Evolutionary conservation across 2,329 filamentous ascomycete species (phyloP), one percentile per base, ranked within the genome.

Genomic region (Epichloe coenophiala): DNA sequence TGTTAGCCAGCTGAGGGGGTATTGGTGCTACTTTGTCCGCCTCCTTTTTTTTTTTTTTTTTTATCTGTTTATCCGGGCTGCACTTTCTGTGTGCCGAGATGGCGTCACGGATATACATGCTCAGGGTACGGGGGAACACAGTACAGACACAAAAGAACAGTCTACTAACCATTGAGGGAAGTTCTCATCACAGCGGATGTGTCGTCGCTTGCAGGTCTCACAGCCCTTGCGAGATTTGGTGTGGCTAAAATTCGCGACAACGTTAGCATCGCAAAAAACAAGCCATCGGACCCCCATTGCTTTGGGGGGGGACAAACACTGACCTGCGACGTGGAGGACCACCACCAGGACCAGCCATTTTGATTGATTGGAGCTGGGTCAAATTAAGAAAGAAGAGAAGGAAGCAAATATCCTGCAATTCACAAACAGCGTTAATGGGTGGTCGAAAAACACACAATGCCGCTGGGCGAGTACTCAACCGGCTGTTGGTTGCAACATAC

Each of bases 221-320:
- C 93, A 98, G 56, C 93, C 93, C 73, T 96, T 97, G 65, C 93
- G 84, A 62, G 91, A 97, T 75, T 98, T 98, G 66, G 93, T 98
- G 74, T 98, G 93, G 74, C 91, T 95, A 66, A 21, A 23, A 13
- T 53, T 43, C 9, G 1, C 21, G 1, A 23, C 19, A 19, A 35
- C 36, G 51, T 60, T 54, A 58, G 51, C 45, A 51, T 46, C 51
- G 63, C 27, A 7, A 23, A 23, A 35, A 41, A 35, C 15, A 41
- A 31, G n/a, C n/a, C 27, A 11, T 31, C 27, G 27, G 27, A 31
- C 8, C 9, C 8, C 27, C 27, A 31, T 31, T 31, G 27, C 27
- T 35, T 41, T 35, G n/a, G 4, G 13, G 5, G n/a, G 21, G 6
- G 15, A 31, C 6, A 27, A 36, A 42, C n/a, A 69, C 73, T 58